phyloP scores from a whole-genome alignment of 495 filamentous ascomycete genomes.

The Cercophora scortea region DNA sequence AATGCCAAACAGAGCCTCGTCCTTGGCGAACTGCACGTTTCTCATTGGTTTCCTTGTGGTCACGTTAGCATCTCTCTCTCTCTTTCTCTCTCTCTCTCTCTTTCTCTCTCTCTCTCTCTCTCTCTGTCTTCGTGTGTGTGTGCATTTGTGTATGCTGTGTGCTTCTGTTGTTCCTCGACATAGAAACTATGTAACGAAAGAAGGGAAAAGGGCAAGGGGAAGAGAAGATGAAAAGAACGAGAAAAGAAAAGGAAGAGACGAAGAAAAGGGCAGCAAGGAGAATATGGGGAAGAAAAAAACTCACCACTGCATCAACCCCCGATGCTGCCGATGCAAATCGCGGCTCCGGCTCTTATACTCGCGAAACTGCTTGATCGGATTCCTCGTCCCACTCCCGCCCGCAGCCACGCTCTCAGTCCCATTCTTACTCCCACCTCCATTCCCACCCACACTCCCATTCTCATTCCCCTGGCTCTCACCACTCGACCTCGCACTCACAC shows the following conservation, averaged over 20 bases:
- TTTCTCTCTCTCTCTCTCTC: too few relatives aligned
- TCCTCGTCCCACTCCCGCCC: constrained; percentile 24
- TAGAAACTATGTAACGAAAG: too few relatives aligned
- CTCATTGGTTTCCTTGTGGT: constrained; percentile 46
- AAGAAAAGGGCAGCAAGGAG: too few relatives aligned
- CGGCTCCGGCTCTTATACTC: constrained; percentile 46
- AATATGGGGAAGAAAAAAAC: neutral
- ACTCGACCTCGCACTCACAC: neutral
- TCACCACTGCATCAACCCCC: constrained; percentile 69
- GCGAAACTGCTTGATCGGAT: constrained; percentile 38
- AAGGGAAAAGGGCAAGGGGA: too few relatives aligned
- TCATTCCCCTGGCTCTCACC: constrained; percentile 2
- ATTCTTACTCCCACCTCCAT: constrained; percentile 4
- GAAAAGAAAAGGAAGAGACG: too few relatives aligned
- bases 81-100: too few relatives aligned
- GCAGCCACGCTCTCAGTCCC: neutral
- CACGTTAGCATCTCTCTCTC: too few relatives aligned
- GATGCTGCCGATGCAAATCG: constrained; percentile 58
- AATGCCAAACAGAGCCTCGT: constrained; percentile 56
- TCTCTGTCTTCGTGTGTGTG: too few relatives aligned
- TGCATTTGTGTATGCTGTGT: too few relatives aligned
- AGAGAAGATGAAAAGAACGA: too few relatives aligned
- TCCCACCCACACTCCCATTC: neutral
- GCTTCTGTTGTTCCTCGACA: too few relatives aligned
- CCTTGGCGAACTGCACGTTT: constrained; percentile 62